Evolutionary conservation across 768 basidiomycete genomes (phyloP).

Genomic region (Panellus pusillus): DNA sequence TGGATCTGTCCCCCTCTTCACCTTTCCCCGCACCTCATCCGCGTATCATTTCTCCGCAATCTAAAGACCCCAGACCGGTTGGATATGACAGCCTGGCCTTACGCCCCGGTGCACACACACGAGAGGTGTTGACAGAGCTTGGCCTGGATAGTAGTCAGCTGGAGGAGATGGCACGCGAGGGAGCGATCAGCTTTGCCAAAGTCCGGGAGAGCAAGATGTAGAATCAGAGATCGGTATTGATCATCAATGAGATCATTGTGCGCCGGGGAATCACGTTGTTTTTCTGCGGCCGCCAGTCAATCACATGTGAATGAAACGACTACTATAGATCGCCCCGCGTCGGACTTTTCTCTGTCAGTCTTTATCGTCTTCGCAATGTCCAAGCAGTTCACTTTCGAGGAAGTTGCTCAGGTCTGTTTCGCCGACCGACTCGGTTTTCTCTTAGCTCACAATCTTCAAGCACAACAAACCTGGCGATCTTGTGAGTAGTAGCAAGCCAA

Average conservation of each 20-base stretch:
- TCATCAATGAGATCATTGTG: neutral
- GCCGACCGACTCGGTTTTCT: too few species aligned
- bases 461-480: constrained; percentile 81
- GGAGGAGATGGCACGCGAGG: constrained; percentile 40
- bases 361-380: constrained; percentile 26
- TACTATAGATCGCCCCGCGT: too few species aligned
- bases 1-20: constrained; percentile 34
- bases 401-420: constrained; percentile 74
- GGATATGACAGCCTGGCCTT: constrained; percentile 27
- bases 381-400: constrained; percentile 58
- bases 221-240: neutral
- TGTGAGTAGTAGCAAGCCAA: constrained; percentile 33
- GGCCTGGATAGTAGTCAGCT: constrained; percentile 46
- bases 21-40: constrained; percentile 56
- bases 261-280: too few species aligned
- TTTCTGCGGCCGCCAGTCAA: too few species aligned
- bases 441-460: constrained; percentile 35
- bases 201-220: constrained; percentile 16
- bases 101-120: constrained; percentile 53
- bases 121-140: constrained; percentile 51
- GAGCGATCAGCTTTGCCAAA: constrained; percentile 41
- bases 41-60: constrained; percentile 34
- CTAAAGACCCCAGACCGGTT: constrained; percentile 5
- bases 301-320: too few species aligned
- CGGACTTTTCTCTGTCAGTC: neutral